These are phyloP conservation scores for Phialocephala sp. DNA, from an alignment of 2,329 filamentous ascomycete species.

Conservation along the genomic window DNA sequence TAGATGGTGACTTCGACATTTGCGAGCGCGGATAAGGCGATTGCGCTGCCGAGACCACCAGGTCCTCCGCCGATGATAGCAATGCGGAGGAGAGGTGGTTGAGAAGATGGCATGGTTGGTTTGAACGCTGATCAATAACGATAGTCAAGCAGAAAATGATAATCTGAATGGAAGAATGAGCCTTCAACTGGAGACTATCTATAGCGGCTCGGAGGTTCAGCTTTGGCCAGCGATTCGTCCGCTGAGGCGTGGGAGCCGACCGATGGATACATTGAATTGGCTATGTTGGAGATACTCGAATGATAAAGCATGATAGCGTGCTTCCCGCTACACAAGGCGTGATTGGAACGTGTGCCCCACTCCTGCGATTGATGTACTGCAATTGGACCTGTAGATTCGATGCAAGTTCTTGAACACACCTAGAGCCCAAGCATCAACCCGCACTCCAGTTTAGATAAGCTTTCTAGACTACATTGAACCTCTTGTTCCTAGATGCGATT, in stretches of 20 bases:
- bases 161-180: not conserved
- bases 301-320: constrained; percentile 17
- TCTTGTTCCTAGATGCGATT: no score
- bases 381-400: no score
- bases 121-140: not conserved
- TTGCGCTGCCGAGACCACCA: constrained; percentile 48
- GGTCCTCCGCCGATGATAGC: constrained; percentile 24
- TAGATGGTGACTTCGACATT: constrained; percentile 51
- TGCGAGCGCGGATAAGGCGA: constrained; percentile 49
- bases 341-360: not conserved
- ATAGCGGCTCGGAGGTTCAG: not conserved
- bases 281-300: not conserved
- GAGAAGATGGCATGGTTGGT: constrained; percentile 10
- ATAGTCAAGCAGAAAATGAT: not conserved
- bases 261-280: not conserved
- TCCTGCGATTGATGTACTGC: no score
- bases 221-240: not conserved
- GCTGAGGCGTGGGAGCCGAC: not conserved
- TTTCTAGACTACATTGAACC: no score
- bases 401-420: no score
- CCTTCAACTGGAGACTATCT: not conserved
- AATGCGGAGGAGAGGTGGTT: constrained; percentile 13
- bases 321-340: constrained; percentile 19
- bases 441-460: no score
- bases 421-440: no score